phyloP scores from a whole-genome alignment of 2,329 filamentous ascomycete genomes.

The Dactylellina drechsleri region DNA sequence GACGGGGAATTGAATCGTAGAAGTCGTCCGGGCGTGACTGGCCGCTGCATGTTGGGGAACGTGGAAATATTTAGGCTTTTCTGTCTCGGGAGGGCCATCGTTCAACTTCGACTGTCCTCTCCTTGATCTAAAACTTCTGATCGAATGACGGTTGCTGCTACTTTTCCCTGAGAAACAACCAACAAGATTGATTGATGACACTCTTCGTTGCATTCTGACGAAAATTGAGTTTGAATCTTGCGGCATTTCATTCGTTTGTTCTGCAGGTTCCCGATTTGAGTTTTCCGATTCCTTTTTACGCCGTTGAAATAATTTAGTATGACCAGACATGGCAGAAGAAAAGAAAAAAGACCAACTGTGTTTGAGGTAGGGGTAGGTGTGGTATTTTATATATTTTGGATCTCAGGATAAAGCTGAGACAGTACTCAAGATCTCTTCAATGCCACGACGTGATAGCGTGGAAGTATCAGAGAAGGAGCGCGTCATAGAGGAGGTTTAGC shows the following conservation, averaged over 20 bases:
- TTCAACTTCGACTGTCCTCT: conserved; percentile 10
- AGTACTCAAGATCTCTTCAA: conserved; percentile 5
- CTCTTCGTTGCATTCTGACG: conserved; percentile 37
- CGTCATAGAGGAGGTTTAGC: conserved; percentile 16
- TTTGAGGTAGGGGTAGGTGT: conserved; percentile 6
- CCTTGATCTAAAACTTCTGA: conserved; percentile 24
- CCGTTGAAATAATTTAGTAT: conserved; percentile 50
- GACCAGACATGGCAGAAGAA: conserved; percentile 25
- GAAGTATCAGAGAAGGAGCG: conserved; percentile 17
- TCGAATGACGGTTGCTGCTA: conserved; percentile 16
- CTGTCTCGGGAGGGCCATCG: conserved; percentile 1
- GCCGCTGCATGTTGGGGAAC: conserved; percentile 41
- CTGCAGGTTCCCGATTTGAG: conserved; percentile 8
- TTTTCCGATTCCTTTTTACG: conserved; percentile 35
- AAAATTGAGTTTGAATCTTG: conserved; percentile 42
- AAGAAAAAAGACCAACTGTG: conserved; percentile 8
- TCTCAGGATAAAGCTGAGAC: conserved; percentile 21
- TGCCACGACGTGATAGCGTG: conserved; percentile 35
- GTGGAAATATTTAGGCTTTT: conserved; percentile 44
- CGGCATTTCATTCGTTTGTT: conserved; percentile 35
- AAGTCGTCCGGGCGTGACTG: conserved; percentile 44
- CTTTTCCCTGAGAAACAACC: conserved; percentile 30
- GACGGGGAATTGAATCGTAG: conserved; percentile 31
- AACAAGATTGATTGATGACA: conserved; percentile 36
- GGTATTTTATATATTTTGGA: conserved; percentile 25